Evolutionary conservation across 2,329 filamentous ascomycete genomes (phyloP), one percentile per base, ranked within the genome.

Genomic region (Westerdykella ornata): DNA sequence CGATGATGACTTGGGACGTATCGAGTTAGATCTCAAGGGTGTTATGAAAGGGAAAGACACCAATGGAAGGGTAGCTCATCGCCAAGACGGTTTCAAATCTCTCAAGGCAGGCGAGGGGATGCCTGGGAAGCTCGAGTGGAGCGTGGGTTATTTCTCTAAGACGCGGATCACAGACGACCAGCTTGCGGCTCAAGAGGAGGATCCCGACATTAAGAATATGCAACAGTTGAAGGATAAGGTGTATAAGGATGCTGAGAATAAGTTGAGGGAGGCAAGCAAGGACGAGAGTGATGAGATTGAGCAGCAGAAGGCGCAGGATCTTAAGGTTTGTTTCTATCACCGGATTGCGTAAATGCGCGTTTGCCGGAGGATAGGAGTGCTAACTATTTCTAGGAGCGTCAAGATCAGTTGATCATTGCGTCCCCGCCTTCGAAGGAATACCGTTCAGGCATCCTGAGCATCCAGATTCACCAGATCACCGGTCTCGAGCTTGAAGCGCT

Each of bases 391-490:
- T 16, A 60, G 52, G 51, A 52, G 18, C 60, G 62, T 15, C 60
- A 72, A 54, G 78, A 84, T 51, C 69, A 77, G 19, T 78, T 87
- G 68, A 80, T 84, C 30, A 82, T 82, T 42, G 78, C 79, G 0
- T 77, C 82, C 4, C 81, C 81, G 2, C 83, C 84, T 0, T 75
- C 78, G 3, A 60, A 75, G 2, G 72, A 76, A 0, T 80, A 77
- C 42, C 77, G 77, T 0, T 82, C 77, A 15, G 84, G 84, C 2
- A 74, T 88, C 13, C 72, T 88, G 22, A 79, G 79, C 47, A 72
- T 87, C 33, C 80, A 85, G 44, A 79, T 86, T 38, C 83, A 87
- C 55, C 82, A 87, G 49, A 84, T 86, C 38, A 83, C 78, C 0
- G 80, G 82, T 0, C 70, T 87, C 1, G 79, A 84, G 49, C 63